Conservation (phyloP, 495 filamentous ascomycete genomes). For the Neurospora sp. region DNA sequence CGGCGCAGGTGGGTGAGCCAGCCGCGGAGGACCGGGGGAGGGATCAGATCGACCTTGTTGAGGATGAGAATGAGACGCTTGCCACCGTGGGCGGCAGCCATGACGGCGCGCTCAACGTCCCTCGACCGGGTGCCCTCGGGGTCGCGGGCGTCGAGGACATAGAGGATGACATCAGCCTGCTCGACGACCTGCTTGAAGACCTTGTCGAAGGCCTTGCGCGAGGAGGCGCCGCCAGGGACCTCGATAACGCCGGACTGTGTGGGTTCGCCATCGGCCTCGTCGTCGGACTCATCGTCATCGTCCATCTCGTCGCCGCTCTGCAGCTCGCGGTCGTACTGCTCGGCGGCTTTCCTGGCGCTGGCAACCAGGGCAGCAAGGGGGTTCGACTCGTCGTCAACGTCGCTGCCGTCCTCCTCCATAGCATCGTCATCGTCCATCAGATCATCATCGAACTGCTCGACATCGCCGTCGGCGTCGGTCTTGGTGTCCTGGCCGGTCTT, state of each 20-base stretch:
- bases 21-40: slow-evolving; percentile 63
- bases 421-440: slow-evolving; percentile 17
- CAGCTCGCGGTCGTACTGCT: slow-evolving; percentile 61
- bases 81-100: slow-evolving; percentile 68
- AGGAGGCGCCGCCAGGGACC: slow-evolving; percentile 46
- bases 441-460: slow-evolving; percentile 27
- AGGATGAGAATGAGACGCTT: slow-evolving; percentile 89
- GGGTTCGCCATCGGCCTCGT: slow-evolving; percentile 42
- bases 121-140: slow-evolving; percentile 84
- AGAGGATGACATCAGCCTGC: slow-evolving; percentile 81
- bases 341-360: slow-evolving; percentile 77
- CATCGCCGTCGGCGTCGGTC: slow-evolving; percentile 37
- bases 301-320: slow-evolving; percentile 49
- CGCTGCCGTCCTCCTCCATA: slow-evolving; percentile 38
- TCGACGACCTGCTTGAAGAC: slow-evolving; percentile 93
- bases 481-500: slow-evolving; percentile 31
- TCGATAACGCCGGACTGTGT: slow-evolving; percentile 26
- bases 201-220: slow-evolving; percentile 83
- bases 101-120: slow-evolving; percentile 81
- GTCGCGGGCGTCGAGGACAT: slow-evolving; percentile 89
- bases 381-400: slow-evolving; percentile 47
- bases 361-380: slow-evolving; percentile 93
- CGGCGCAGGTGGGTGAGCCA: slow-evolving; percentile 82
- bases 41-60: slow-evolving; percentile 95
- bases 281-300: slow-evolving; percentile 48